phyloP scores from a whole-genome alignment of 2,329 filamentous ascomycete genomes.

The Diaporthe ampelina region DNA sequence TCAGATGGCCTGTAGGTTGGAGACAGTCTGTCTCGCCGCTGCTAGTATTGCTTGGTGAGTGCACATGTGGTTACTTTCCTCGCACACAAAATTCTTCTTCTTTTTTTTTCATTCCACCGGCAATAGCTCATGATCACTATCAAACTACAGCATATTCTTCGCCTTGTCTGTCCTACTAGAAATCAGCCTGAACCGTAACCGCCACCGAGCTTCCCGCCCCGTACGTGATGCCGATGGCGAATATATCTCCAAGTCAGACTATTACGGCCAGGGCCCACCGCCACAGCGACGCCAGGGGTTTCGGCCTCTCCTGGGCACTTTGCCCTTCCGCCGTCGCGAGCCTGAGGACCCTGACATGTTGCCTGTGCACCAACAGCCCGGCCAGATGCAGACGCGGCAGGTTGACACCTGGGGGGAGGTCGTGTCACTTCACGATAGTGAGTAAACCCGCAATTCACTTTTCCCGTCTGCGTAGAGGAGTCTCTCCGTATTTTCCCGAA shows the following conservation, averaged over 20 bases:
- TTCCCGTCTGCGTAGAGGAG: background rate
- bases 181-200: slow-evolving; percentile 35
- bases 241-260: slow-evolving; percentile 38
- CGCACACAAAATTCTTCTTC: background rate
- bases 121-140: background rate
- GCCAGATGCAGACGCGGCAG: slow-evolving; percentile 37
- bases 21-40: slow-evolving; percentile 75
- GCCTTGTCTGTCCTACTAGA: slow-evolving; percentile 72
- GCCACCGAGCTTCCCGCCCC: slow-evolving; percentile 32
- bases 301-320: slow-evolving; percentile 13
- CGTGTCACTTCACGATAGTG: slow-evolving; percentile 40
- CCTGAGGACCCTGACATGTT: slow-evolving; percentile 38
- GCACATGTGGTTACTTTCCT: background rate
- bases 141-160: slow-evolving; percentile 68
- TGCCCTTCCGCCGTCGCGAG: slow-evolving; percentile 25
- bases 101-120: background rate
- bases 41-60: slow-evolving; percentile 73
- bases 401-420: slow-evolving; percentile 43
- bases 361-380: slow-evolving; percentile 40
- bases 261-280: slow-evolving; percentile 31
- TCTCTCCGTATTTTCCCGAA: background rate
- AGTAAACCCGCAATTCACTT: background rate
- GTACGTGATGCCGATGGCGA: slow-evolving; percentile 41
- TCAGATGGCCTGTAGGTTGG: slow-evolving; percentile 66
- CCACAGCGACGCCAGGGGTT: slow-evolving; percentile 38